A percentile compares a stretch with the other conserved stretches of the same genome.
These are phyloP conservation scores for Phoenix roebelenii DNA, from an alignment of 176 grass and related monocot genomes.

Conservation along the genomic window DNA sequence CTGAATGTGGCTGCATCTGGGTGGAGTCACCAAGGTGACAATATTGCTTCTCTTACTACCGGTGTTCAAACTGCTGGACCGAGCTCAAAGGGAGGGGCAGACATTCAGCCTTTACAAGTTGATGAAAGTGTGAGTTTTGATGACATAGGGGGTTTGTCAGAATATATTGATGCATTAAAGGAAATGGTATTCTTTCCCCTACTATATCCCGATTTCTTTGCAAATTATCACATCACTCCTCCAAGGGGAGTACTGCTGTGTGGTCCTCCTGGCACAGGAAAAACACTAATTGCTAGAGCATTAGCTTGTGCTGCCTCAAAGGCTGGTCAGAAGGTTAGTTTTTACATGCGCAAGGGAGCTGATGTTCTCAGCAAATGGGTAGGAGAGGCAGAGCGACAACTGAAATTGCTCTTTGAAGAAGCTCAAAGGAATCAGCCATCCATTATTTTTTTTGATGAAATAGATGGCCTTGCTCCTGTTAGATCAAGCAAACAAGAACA, in stretches of 20 bases:
- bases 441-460: slow-evolving; percentile 99
- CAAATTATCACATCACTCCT: slow-evolving; percentile 97
- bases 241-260: slow-evolving; percentile 95
- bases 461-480: slow-evolving; percentile 97
- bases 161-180: slow-evolving; percentile 94
- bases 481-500: slow-evolving; percentile 99
- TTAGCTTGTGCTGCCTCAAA: slow-evolving; percentile 93
- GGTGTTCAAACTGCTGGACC: slow-evolving; percentile 94
- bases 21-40: slow-evolving; percentile 87
- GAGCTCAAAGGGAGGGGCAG: slow-evolving; percentile 98
- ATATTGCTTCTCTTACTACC: slow-evolving; percentile 40
- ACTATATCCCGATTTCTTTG: slow-evolving; percentile 97
- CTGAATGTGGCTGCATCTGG: slow-evolving; percentile 90
- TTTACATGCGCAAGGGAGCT: slow-evolving; percentile 99
- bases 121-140: slow-evolving; percentile 89
- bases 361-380: slow-evolving; percentile 99
- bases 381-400: slow-evolving; percentile 95
- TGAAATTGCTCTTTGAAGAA: slow-evolving; percentile 99
- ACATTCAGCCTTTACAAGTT: slow-evolving; percentile 94
- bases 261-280: slow-evolving; percentile 96
- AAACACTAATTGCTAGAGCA: slow-evolving; percentile 94
- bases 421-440: slow-evolving; percentile 98
- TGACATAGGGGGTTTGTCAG: slow-evolving; percentile 90
- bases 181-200: slow-evolving; percentile 99
- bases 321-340: slow-evolving; percentile 95